Conservation (phyloP, 2,329 filamentous ascomycete species). For the Thermothelomyces thermophilus region DNA sequence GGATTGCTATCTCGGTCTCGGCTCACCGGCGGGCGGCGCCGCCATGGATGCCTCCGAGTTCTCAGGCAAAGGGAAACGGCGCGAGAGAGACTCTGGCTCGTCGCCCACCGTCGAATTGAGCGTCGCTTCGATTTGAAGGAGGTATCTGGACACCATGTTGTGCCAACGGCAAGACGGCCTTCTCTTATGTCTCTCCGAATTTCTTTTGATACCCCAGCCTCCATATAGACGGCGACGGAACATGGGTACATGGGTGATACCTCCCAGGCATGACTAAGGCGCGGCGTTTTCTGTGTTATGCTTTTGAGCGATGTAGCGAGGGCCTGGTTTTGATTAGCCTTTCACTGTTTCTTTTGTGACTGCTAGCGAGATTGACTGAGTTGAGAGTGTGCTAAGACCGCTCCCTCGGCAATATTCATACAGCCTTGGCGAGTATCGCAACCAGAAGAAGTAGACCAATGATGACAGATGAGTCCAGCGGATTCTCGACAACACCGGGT, state of each 20-base stretch:
- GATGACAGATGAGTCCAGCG: no score
- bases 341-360: no score
- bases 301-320: no score
- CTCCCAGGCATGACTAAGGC: not conserved
- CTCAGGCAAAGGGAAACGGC: constrained; percentile 27
- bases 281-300: not conserved
- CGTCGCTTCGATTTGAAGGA: constrained; percentile 5
- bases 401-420: no score
- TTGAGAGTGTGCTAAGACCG: no score
- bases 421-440: no score
- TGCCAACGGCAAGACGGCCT: not conserved
- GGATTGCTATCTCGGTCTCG: constrained; percentile 33
- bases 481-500: no score
- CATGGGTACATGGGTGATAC: no score
- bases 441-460: no score
- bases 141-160: not conserved
- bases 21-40: not conserved
- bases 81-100: not conserved
- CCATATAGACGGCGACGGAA: not conserved
- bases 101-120: not conserved
- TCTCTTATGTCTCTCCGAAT: not conserved
- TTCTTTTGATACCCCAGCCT: constrained; percentile 2
- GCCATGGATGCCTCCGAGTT: constrained; percentile 21
- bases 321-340: no score
- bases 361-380: no score